These are phyloP conservation scores for Hyaloscypha variabilis DNA, from an alignment of 495 filamentous ascomycete species.

Conservation along the genomic window DNA sequence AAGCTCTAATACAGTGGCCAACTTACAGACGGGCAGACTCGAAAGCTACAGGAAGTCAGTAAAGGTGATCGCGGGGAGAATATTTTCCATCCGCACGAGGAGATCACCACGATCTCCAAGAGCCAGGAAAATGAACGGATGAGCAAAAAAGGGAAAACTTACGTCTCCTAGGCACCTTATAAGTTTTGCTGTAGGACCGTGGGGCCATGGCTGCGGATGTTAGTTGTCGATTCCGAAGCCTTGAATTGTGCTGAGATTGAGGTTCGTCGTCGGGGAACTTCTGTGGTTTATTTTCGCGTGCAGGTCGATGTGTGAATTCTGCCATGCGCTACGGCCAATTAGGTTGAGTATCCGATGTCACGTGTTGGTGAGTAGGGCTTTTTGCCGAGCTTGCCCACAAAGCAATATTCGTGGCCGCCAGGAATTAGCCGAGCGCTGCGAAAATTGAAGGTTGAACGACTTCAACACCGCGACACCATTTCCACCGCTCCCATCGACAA, in stretches of 20 bases:
- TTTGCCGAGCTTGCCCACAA: neutral
- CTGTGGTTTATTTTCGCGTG: neutral
- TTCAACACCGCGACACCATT: constrained; percentile 12
- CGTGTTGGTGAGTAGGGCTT: constrained; percentile 1
- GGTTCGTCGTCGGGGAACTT: constrained; percentile 4
- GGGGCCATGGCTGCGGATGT: constrained; percentile 27
- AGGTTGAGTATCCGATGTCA: neutral
- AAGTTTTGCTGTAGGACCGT: constrained; percentile 94
- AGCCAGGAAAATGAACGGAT: neutral
- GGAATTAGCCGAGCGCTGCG: neutral
- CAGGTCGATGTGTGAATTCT: constrained; percentile 11
- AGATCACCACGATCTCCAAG: neutral
- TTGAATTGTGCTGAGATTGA: neutral
- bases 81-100: neutral
- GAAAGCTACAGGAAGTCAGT: constrained; percentile 65
- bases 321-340: neutral
- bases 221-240: constrained; percentile 20
- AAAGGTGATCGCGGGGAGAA: neutral
- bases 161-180: constrained; percentile 63
- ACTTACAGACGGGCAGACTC: constrained; percentile 99
- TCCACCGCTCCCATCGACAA: constrained; percentile 8
- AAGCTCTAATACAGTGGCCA: constrained; percentile 97
- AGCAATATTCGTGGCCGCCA: neutral
- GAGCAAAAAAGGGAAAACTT: constrained; percentile 3
- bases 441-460: constrained; percentile 12